phyloP scores from a whole-genome alignment of 352 stramenopile species.

The Globisporangium megalacanthum region DNA sequence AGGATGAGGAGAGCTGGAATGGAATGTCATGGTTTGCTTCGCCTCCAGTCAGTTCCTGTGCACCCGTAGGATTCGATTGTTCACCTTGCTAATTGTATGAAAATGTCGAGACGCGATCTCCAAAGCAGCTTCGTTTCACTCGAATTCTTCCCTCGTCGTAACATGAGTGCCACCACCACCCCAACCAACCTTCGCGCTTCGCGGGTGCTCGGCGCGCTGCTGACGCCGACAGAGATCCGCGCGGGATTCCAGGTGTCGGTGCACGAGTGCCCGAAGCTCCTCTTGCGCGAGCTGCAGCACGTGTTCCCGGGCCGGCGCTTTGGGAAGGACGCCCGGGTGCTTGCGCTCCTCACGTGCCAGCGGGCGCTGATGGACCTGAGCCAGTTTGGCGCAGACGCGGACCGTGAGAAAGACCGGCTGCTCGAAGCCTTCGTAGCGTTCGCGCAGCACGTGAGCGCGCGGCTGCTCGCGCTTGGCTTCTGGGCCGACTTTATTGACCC shows the following conservation, averaged over 20 bases:
- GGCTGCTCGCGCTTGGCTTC: conserved; percentile 70
- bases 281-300: conserved; percentile 75
- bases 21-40: no score
- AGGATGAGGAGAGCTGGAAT: no score
- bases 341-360: conserved; percentile 94
- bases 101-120: no score
- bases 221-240: conserved; percentile 50
- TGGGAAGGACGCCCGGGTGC: conserved; percentile 36
- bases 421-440: conserved; percentile 95
- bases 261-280: conserved; percentile 59
- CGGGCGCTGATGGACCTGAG: conserved; percentile 92
- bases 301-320: conserved; percentile 58
- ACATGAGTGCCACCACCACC: conserved; percentile 1
- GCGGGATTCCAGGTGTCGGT: conserved; percentile 77
- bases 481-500: conserved; percentile 98
- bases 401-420: conserved; percentile 94
- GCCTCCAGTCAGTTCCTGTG: no score
- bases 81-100: no score
- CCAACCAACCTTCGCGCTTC: conserved; percentile 8
- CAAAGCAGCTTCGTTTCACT: background rate
- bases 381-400: conserved; percentile 91
- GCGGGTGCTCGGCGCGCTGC: conserved; percentile 32
- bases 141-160: background rate
- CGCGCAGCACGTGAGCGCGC: conserved; percentile 79
- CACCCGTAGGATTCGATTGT: no score